Evolutionary conservation across 208 protist genomes (phyloP).

Genomic region (Paratrypanosoma confusum): DNA sequence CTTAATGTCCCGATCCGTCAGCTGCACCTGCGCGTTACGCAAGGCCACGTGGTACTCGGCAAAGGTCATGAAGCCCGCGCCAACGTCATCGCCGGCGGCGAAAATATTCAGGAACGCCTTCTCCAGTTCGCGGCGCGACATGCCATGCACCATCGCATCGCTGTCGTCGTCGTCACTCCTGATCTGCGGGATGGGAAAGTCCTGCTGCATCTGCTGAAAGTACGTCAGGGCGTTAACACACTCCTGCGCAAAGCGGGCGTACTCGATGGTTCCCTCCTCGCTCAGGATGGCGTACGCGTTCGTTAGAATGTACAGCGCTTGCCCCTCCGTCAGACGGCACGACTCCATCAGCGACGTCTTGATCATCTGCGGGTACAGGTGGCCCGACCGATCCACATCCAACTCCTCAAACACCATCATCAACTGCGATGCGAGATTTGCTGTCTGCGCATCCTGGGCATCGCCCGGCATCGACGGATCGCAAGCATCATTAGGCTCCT

Average conservation of each 20-base stretch:
- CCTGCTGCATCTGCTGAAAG: conserved; percentile 47
- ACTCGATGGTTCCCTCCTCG: conserved; percentile 49
- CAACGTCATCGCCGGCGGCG: conserved; percentile 42
- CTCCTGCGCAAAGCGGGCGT: conserved; percentile 41
- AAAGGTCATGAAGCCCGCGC: conserved; percentile 44
- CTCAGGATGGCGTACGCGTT: conserved; percentile 21
- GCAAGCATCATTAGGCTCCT: too few relatives aligned
- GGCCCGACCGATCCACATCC: conserved; percentile 28
- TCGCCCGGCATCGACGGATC: background rate
- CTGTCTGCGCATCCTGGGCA: conserved; percentile 5
- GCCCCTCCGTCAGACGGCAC: conserved; percentile 41
- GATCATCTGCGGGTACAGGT: conserved; percentile 34
- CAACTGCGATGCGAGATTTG: conserved; percentile 25
- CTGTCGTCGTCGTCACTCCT: conserved; percentile 12
- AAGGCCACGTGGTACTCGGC: conserved; percentile 49
- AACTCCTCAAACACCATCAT: conserved; percentile 38
- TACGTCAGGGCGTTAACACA: conserved; percentile 49
- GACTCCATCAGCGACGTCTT: conserved; percentile 36
- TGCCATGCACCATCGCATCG: conserved; percentile 64
- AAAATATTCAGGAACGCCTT: conserved; percentile 68
- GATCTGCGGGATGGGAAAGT: conserved; percentile 58
- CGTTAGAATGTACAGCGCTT: conserved; percentile 79
- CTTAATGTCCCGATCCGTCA: conserved; percentile 71
- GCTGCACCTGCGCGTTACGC: conserved; percentile 58
- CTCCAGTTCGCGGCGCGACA: conserved; percentile 67